Base-by-base conservation (phyloP, 73 alveolate species). In the Tetrahymena borealis region DNA sequence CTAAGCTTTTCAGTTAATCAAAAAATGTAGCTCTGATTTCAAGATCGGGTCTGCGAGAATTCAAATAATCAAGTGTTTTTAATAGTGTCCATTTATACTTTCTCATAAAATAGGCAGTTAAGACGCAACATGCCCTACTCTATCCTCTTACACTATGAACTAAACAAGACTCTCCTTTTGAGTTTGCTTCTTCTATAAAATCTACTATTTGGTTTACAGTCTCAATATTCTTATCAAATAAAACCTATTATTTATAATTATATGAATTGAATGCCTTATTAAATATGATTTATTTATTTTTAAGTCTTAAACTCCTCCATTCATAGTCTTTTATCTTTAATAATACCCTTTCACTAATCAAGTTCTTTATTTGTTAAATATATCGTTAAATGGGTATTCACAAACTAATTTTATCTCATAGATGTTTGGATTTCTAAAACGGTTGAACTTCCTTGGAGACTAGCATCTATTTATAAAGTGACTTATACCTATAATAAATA, bases 131-230 rank as follows among this genome's bases (percentile, higher is more conserved):
- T 78, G 98, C 98, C 90, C 99, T 90, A 79, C 97, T 94, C 94
- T 95, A 96, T 12, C 99, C 99, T 94, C 98, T 91, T 32, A 97
- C 97, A 78, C 98, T 95, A 94, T 98, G 99, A 28, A 98, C 99
- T 42, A 98, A 95, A 33, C 96, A 95, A 28, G 99, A 98, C 85
- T 95, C 98, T 16, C 98, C 97, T 40, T 97, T 97, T 28, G 39
- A 85, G 78, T 93, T 95, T 31, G 99, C 97, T 94, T 96, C 97
- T 91, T 98, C 99, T 18, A 98, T 98, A 94, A 97, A 98, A 78
- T 94, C 96, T 91, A 94, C 94, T n/a, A 97, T 98, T 95, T 97
- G 96, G 91, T 97, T 97, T 39, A 98, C 99, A 0, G 95, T 96
- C 91, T 95, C 94, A 91, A 96, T 98, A 33, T 96, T 94, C 79